A percentile compares a stretch with the other conserved stretches of the same genome.
phyloP scores from a whole-genome alignment of 306 rosid genomes.

The Cicer chorassanicum region DNA sequence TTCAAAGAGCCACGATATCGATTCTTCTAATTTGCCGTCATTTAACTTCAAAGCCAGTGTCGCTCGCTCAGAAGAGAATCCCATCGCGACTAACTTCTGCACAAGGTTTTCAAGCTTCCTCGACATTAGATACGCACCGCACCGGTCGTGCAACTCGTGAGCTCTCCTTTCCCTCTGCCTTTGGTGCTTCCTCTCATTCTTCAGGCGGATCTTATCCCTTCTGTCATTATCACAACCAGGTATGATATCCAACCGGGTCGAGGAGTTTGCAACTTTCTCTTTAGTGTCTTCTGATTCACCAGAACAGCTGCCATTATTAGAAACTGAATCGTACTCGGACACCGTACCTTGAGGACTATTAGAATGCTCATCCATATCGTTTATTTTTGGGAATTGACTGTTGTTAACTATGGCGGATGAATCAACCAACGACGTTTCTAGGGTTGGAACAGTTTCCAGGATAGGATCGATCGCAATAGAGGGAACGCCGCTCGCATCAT shows the following conservation, averaged over 20 bases:
- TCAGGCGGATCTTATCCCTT: slow-evolving; percentile 80
- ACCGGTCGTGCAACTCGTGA: slow-evolving; percentile 82
- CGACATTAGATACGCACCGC: slow-evolving; percentile 75
- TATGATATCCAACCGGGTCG: slow-evolving; percentile 56
- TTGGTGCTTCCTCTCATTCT: slow-evolving; percentile 91
- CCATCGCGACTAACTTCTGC: slow-evolving; percentile 78
- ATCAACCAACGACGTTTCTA: slow-evolving; percentile 57
- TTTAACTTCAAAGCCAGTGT: slow-evolving; percentile 72
- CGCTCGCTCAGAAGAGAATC: slow-evolving; percentile 69
- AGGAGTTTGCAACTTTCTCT: slow-evolving; percentile 57
- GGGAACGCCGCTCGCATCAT: slow-evolving; percentile 55
- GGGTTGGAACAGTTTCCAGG: slow-evolving; percentile 72
- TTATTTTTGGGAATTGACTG: slow-evolving; percentile 62
- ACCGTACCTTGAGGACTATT: slow-evolving; percentile 59
- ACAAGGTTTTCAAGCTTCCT: slow-evolving; percentile 81
- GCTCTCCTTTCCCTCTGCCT: slow-evolving; percentile 89
- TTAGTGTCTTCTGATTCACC: slow-evolving; percentile 88
- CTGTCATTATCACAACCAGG: slow-evolving; percentile 82
- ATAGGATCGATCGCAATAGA: slow-evolving; percentile 69
- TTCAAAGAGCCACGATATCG: slow-evolving; percentile 76
- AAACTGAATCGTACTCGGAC: slow-evolving; percentile 74
- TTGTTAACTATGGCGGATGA: slow-evolving; percentile 54
- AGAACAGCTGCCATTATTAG: slow-evolving; percentile 88
- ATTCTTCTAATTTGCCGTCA: slow-evolving; percentile 76
- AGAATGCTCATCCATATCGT: slow-evolving; percentile 73